These are phyloP conservation scores for Chaetomium fimeti DNA, from an alignment of 495 filamentous ascomycete genomes.

Conservation along the genomic window DNA sequence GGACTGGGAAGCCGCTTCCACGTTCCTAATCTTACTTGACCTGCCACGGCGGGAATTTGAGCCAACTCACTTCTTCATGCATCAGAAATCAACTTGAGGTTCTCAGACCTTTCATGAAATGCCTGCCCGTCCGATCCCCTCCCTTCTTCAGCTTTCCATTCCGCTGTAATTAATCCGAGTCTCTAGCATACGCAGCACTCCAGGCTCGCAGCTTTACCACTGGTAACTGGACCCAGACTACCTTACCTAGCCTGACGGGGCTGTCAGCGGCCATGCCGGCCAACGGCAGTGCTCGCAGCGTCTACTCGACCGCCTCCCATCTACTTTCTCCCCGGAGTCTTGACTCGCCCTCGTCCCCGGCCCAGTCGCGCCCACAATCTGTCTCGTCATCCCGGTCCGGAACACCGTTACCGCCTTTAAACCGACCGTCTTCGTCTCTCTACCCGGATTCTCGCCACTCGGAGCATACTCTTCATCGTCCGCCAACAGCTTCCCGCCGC, in stretches of 20 bases:
- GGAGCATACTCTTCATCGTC: background rate
- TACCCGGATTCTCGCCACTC: constrained; percentile 20
- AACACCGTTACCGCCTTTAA: background rate
- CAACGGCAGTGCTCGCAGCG: constrained; percentile 25
- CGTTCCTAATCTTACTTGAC: background rate
- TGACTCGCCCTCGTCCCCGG: constrained; percentile 1
- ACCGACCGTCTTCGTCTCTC: constrained; percentile 1
- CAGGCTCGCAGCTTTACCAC: background rate
- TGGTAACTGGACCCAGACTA: background rate
- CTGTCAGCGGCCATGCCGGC: constrained; percentile 19
- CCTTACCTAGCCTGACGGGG: background rate
- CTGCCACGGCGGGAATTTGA: background rate
- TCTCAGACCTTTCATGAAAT: background rate
- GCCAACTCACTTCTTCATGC: no score
- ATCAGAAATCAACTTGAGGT: background rate
- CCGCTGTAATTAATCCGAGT: background rate
- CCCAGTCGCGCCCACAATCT: background rate
- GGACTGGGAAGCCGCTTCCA: background rate
- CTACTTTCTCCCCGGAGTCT: constrained; percentile 27
- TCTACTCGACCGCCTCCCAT: constrained; percentile 29
- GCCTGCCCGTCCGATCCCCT: background rate
- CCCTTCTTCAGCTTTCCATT: background rate
- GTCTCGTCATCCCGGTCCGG: constrained; percentile 5
- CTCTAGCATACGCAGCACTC: background rate
- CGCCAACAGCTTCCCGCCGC: background rate